Base-by-base conservation (phyloP, 345 rosid genomes). In the Litchi chinensis region DNA sequence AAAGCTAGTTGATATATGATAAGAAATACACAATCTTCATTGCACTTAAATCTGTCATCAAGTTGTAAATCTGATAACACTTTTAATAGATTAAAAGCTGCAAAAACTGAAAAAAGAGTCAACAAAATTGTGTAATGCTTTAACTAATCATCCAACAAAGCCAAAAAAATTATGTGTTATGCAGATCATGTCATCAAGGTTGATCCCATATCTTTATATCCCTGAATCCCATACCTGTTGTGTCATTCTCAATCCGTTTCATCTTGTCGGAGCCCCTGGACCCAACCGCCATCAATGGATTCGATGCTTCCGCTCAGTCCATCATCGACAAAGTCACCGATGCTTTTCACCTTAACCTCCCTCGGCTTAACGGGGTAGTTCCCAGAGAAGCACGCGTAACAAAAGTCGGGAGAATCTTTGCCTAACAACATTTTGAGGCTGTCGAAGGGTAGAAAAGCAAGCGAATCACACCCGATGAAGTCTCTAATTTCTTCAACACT, bases 341-440 rank as follows among this genome's bases (percentile, higher is more conserved):
- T 88, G 78, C 92, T 80, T 83, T 95, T 93, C 83, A 93, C 97
- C 85, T 91, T 93, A 46, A 83, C 65, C 77, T 92, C 99, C 1
- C 46, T 88, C 0, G 97, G 98, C 89, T 82, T 84, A 28, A 96
- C 97, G 0, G 99, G 98, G 85, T 96, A 94, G 8, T 90, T 80
- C 10, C 98, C 97, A 0, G 98, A 91, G 85, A 94, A 96, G 79
- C 99, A 96, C 62, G 99, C 99, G 81, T 89, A 93, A n/a, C 99
- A 94, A 78, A 86, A 96, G 24, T 80, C 85, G 3, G 79, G 77
- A 15, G 92, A 85, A 5, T 94, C 95, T 10, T 79, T 41, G 10
- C 81, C 93, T 64, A 96, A 75, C 73, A 87, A 77, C 72, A 80
- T 87, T 87, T 88, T 86, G 87, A 94, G 82, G 78, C 94, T 94